Evolutionary conservation across 768 basidiomycete species (phyloP).

Genomic region (Tylopilus rubrobrunneus): DNA sequence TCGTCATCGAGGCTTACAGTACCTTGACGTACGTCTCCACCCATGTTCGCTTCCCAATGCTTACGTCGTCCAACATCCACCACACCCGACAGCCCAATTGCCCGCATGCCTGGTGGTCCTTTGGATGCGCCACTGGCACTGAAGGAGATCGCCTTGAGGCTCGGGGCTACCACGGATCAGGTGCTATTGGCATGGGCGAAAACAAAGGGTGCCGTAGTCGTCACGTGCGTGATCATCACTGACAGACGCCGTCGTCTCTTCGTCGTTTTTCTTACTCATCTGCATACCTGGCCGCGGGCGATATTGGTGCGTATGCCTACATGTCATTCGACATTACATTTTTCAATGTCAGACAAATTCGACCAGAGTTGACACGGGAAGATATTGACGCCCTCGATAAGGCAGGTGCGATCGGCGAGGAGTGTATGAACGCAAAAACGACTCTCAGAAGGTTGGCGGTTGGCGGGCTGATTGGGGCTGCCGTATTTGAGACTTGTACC

Average conservation of each 20-base stretch:
- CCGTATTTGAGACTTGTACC: conserved; percentile 5
- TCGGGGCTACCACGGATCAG: conserved; percentile 58
- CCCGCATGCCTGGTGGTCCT: conserved; percentile 58
- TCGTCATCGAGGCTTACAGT: conserved; percentile 72
- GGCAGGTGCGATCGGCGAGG: conserved; percentile 41
- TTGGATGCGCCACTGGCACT: conserved; percentile 60
- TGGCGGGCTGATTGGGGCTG: conserved; percentile 1
- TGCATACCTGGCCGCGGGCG: conserved; percentile 46
- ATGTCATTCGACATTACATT: neutral
- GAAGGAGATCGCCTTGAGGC: conserved; percentile 46
- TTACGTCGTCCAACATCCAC: neutral
- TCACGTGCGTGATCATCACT: conserved; percentile 44
- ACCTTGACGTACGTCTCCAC: conserved; percentile 47
- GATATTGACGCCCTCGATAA: conserved; percentile 56
- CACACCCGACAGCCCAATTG: conserved; percentile 50
- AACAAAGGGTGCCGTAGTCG: conserved; percentile 61
- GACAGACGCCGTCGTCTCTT: neutral
- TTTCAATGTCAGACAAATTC: neutral
- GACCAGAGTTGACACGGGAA: conserved; percentile 43
- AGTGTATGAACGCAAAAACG: neutral
- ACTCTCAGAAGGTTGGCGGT: neutral
- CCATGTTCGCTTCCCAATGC: neutral
- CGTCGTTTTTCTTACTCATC: neutral
- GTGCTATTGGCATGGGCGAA: conserved; percentile 71
- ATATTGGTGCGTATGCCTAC: conserved; percentile 41